Percentiles rank a stretch among this genome's conserved stretches.
Conservation (phyloP, 2,329 filamentous ascomycete genomes). For the Knufia petricola region DNA sequence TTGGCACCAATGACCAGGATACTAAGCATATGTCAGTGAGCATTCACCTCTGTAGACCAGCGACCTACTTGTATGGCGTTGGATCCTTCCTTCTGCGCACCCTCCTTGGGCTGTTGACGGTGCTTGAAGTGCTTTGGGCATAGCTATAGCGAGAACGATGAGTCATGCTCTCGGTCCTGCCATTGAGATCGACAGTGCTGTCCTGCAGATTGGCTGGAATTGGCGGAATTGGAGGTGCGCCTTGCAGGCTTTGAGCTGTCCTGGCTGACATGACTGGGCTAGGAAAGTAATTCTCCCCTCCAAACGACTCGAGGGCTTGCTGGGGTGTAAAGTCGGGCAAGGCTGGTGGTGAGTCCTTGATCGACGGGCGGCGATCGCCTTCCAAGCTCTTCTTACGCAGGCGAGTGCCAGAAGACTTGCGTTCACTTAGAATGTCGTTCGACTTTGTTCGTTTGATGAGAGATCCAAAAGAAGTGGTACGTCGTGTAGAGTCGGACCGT, state of each 20-base stretch:
- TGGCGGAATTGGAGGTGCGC: conserved; percentile 19
- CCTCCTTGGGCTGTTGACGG: conserved; percentile 83
- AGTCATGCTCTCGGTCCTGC: conserved; percentile 86
- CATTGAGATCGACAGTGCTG: conserved; percentile 57
- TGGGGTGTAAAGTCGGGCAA: conserved; percentile 15
- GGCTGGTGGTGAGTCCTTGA: conserved; percentile 16
- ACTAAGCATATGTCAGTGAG: conserved; percentile 38
- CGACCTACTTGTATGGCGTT: conserved; percentile 90
- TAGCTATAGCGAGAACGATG: conserved; percentile 94
- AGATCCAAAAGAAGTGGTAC: conserved; percentile 9
- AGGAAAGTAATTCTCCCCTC: conserved; percentile 20
- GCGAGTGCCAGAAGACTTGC: conserved; percentile 17
- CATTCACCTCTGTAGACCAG: neutral
- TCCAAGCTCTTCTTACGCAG: conserved; percentile 18
- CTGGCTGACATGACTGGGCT: conserved; percentile 2
- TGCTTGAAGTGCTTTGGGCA: conserved; percentile 81
- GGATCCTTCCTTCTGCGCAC: conserved; percentile 93
- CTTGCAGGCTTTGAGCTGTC: conserved; percentile 11
- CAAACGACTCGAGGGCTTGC: conserved; percentile 19
- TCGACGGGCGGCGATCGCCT: conserved; percentile 2
- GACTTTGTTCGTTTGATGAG: conserved; percentile 10
- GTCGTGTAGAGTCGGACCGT: conserved; percentile 1
- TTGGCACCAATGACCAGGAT: conserved; percentile 83
- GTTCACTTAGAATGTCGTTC: conserved; percentile 15
- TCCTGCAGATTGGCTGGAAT: conserved; percentile 14